Base-by-base conservation (phyloP, 257 asterid genomes). In the Rubia yunnanensis region DNA sequence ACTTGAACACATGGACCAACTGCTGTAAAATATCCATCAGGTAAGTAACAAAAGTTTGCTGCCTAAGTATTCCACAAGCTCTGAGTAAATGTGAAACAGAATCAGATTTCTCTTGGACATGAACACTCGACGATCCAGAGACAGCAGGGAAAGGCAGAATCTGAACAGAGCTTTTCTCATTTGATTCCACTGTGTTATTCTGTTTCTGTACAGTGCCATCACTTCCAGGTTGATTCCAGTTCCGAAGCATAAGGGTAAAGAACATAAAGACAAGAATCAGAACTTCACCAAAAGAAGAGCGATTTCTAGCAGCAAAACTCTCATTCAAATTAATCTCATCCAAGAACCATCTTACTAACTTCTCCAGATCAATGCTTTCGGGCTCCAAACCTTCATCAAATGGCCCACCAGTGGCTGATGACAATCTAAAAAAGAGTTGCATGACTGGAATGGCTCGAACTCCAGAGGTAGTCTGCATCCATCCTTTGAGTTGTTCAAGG, bases 351-450 rank as follows among this genome's bases (percentile, higher is more conserved):
- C 84, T 86, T 49, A 86, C 82, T 77, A 94, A 80, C 76, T 78
- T 86, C 81, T 88, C 97, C 95, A 94, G 73, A 82, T 87, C 87
- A 72, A 83, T 77, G 77, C 86, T 84, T 77, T 85, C 95, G 66
- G 82, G 79, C 79, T 80, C 95, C 35, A 82, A 56, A 66, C 86
- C 67, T 56, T 84, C 89, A 56, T 81, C 84, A 72, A 94, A 94
- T 52, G 99, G 99, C 66, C 99, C 96, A 39, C 99, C 99, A 64
- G 82, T 72, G 67, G 99, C 95, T 35, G 99, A 94, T 23, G 99
- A 82, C 82, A 94, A 69, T 80, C 97, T 82, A 79, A 90, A 86
- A 76, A 94, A 84, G 57, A 94, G 89, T 80, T 94, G 99, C 96
- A 94, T 88, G 67, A 94, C 82, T 32, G 97, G 99, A 79, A 94